phyloP scores from a whole-genome alignment of 805 yeast genomes.

The Cyberlindnera xylosilytica region DNA sequence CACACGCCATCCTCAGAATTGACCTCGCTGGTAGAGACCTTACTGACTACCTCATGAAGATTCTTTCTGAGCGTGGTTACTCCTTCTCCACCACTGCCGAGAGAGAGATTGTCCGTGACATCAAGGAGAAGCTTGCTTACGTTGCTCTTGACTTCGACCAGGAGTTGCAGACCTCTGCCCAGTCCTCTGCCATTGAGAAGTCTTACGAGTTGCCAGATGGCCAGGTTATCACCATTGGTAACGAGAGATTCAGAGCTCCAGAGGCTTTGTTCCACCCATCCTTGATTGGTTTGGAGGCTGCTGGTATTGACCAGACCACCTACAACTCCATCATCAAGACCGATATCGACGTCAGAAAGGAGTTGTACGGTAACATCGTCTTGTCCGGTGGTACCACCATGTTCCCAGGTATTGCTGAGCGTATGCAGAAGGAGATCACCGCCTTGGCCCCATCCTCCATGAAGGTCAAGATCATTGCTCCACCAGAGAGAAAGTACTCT shows the following conservation, averaged over 20 bases:
- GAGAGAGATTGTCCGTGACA: constrained; percentile 87
- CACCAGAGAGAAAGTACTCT: constrained; percentile 98
- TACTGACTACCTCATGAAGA: constrained; percentile 98
- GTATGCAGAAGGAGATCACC: constrained; percentile 99
- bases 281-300: constrained; percentile 85
- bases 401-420: constrained; percentile 99
- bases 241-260: constrained; percentile 99
- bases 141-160: constrained; percentile 99
- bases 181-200: constrained; percentile 96
- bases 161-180: constrained; percentile 99
- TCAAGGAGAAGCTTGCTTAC: constrained; percentile 98
- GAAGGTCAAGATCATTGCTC: constrained; percentile 99
- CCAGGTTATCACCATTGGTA: constrained; percentile 98
- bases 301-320: constrained; percentile 97
- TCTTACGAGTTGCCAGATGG: constrained; percentile 99
- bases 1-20: constrained; percentile 98
- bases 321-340: constrained; percentile 84
- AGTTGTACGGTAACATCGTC: constrained; percentile 98
- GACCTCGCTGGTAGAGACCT: constrained; percentile 99
- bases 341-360: constrained; percentile 98
- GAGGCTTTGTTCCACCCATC: constrained; percentile 99
- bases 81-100: constrained; percentile 98
- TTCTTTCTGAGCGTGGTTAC: constrained; percentile 98
- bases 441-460: constrained; percentile 99
- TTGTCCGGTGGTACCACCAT: constrained; percentile 99